Conservation (phyloP, 129 eudicot genomes). For the Glebionis coronaria region DNA sequence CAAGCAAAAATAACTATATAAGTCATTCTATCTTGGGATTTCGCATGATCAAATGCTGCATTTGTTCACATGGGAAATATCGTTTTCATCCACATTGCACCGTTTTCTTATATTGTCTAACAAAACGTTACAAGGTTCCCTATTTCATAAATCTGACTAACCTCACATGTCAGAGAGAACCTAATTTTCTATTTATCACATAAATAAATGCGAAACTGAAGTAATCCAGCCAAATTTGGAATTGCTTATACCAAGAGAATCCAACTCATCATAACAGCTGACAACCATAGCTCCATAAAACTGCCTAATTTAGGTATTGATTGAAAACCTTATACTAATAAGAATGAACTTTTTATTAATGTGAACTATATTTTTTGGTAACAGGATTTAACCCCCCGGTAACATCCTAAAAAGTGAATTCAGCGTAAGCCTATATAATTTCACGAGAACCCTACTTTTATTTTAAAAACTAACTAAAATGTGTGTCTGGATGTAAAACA, state of each 20-base stretch:
- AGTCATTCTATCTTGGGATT: constrained; percentile 20
- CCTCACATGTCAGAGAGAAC: too few species aligned
- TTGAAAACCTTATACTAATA: background rate
- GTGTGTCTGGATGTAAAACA: background rate
- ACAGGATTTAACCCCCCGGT: too few species aligned
- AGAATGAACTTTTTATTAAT: background rate
- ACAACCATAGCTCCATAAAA: constrained; percentile 14
- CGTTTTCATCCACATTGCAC: background rate
- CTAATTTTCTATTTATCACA: too few species aligned
- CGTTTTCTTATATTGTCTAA: background rate
- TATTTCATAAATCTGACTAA: too few species aligned
- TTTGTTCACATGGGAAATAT: background rate
- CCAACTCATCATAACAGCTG: constrained; percentile 11
- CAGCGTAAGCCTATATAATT: too few species aligned
- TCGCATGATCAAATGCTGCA: background rate
- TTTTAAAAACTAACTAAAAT: too few species aligned
- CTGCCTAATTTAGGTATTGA: background rate
- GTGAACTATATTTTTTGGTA: too few species aligned
- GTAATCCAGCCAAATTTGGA: too few species aligned
- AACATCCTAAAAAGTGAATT: too few species aligned
- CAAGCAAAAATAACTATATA: constrained; percentile 17
- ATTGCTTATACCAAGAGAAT: background rate
- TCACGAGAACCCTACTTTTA: too few species aligned
- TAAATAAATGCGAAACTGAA: too few species aligned
- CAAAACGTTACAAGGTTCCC: too few species aligned